phyloP scores from a whole-genome alignment of 352 stramenopile genomes.

The Globisporangium megalacanthum region DNA sequence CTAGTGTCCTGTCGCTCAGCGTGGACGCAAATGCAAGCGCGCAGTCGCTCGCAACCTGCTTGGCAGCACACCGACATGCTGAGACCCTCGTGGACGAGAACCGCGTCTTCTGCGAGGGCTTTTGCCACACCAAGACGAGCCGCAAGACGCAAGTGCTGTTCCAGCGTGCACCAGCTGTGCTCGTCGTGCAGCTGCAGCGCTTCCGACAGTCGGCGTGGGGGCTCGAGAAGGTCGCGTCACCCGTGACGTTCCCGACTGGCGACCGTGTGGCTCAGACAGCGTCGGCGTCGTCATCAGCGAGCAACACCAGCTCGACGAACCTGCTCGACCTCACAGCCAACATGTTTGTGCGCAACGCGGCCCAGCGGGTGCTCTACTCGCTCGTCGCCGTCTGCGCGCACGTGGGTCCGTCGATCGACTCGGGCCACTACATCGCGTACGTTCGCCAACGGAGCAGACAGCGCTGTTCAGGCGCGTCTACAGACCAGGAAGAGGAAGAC shows the following conservation, averaged over 20 bases:
- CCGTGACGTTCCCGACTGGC: constrained; percentile 47
- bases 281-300: too few species aligned
- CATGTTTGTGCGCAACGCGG: constrained; percentile 53
- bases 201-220: constrained; percentile 44
- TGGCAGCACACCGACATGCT: constrained; percentile 43
- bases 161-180: constrained; percentile 39
- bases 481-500: neutral
- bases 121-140: constrained; percentile 62
- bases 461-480: too few species aligned
- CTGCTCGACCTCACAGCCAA: constrained; percentile 58
- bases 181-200: constrained; percentile 68
- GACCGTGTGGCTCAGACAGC: too few species aligned
- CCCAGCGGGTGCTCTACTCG: constrained; percentile 37
- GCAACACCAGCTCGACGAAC: constrained; percentile 6
- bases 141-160: constrained; percentile 68
- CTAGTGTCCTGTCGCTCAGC: constrained; percentile 57
- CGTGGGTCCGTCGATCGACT: constrained; percentile 48
- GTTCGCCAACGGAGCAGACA: constrained; percentile 9
- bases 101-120: constrained; percentile 60
- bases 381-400: constrained; percentile 72
- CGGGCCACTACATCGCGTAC: constrained; percentile 78
- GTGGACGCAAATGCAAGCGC: constrained; percentile 31
- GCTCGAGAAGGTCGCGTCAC: constrained; percentile 48
- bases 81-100: constrained; percentile 65
- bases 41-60: constrained; percentile 46